Conservation (phyloP, 768 basidiomycete species). For the Hericium alpestre region DNA sequence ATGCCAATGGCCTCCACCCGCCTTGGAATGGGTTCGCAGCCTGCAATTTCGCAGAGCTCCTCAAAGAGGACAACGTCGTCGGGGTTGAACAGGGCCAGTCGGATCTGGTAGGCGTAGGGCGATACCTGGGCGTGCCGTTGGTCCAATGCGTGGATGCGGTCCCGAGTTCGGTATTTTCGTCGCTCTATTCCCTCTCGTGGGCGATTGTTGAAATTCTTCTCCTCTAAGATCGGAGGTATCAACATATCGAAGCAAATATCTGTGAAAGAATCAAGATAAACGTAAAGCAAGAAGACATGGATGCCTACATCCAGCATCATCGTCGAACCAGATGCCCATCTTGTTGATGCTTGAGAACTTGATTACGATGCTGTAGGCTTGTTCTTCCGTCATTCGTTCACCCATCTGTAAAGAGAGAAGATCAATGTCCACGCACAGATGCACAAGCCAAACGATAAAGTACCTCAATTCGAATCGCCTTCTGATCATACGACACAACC, state of each 20-base stretch:
- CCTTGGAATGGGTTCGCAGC: conserved; percentile 23
- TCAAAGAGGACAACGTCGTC: conserved; percentile 42
- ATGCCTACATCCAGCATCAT: not conserved
- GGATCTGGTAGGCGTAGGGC: conserved; percentile 63
- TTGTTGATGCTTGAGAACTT: conserved; percentile 9
- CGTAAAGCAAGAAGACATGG: not conserved
- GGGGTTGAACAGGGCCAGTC: conserved; percentile 47
- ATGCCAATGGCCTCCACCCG: conserved; percentile 35
- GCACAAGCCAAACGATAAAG: conserved; percentile 13
- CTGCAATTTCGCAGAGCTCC: conserved; percentile 41
- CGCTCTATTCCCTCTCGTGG: conserved; percentile 31
- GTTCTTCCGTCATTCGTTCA: conserved; percentile 6
- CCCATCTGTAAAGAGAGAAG: conserved; percentile 2
- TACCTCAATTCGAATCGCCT: conserved; percentile 53
- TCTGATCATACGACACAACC: conserved; percentile 58
- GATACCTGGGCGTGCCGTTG: conserved; percentile 49
- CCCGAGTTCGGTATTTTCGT: conserved; percentile 34
- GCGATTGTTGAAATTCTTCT: conserved; percentile 43
- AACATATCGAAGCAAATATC: conserved; percentile 9
- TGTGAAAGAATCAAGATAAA: not conserved
- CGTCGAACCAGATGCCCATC: conserved; percentile 7
- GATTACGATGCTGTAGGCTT: not conserved
- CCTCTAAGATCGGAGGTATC: conserved; percentile 52
- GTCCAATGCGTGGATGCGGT: conserved; percentile 48
- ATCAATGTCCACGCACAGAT: not conserved